Evolutionary conservation across 2,329 filamentous ascomycete genomes (phyloP).

Genomic region (Mollisia scopiformis): DNA sequence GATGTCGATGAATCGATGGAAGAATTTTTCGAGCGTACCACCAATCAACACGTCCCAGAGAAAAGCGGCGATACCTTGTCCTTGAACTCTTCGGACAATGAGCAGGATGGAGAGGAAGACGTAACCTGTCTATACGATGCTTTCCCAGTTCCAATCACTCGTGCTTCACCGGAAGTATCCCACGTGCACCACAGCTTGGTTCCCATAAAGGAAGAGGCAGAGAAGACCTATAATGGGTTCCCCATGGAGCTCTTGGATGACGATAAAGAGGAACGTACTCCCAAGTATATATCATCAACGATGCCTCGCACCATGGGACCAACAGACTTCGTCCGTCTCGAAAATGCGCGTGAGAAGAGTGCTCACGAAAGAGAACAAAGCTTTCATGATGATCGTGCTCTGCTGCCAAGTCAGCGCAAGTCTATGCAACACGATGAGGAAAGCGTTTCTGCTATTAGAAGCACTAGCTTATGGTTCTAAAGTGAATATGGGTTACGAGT

Average conservation of each 20-base stretch:
- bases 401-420: constrained; percentile 31
- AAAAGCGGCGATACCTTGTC: constrained; percentile 17
- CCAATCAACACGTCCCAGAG: not conserved
- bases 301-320: constrained; percentile 20
- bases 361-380: constrained; percentile 18
- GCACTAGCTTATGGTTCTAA: constrained; percentile 29
- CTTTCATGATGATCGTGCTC: constrained; percentile 31
- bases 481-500: not conserved
- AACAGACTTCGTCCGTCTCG: not conserved
- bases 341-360: not conserved
- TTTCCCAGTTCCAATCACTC: constrained; percentile 1
- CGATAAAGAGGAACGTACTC: constrained; percentile 16
- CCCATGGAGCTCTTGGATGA: constrained; percentile 24
- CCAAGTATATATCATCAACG: constrained; percentile 21
- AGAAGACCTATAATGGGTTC: constrained; percentile 22
- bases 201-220: not conserved
- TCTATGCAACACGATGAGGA: constrained; percentile 1
- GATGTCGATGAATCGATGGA: constrained; percentile 5
- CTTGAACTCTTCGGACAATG: constrained; percentile 9
- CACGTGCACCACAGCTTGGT: not conserved
- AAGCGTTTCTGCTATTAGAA: constrained; percentile 13
- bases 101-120: constrained; percentile 1
- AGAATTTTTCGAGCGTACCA: not conserved
- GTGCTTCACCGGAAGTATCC: not conserved
- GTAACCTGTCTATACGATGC: constrained; percentile 13